Conservation (phyloP, 176 grass and related monocot species). For the Saccharum spontaneum region DNA sequence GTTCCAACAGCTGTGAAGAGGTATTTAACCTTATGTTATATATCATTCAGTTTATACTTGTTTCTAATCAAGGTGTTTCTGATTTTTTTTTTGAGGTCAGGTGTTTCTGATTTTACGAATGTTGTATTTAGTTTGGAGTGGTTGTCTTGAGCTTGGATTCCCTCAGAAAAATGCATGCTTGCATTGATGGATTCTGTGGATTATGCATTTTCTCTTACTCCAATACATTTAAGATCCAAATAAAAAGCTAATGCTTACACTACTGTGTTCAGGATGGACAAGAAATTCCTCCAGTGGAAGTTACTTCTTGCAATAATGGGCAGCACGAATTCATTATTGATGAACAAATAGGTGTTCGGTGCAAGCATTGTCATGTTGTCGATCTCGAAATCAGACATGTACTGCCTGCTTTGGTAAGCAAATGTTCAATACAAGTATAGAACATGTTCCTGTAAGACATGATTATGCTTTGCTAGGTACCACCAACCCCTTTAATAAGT, state of each 20-base stretch:
- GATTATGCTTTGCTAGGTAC: slow-evolving; percentile 1
- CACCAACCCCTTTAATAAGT: not conserved
- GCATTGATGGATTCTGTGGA: not conserved
- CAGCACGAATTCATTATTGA: slow-evolving; percentile 64
- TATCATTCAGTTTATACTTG: not conserved
- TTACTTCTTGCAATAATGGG: slow-evolving; percentile 42
- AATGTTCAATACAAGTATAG: not conserved
- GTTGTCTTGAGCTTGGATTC: slow-evolving; percentile 8
- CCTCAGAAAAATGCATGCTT: not conserved
- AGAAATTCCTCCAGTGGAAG: slow-evolving; percentile 15
- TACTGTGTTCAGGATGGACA: slow-evolving; percentile 26
- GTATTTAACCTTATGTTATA: slow-evolving; percentile 29
- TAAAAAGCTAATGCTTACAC: not conserved
- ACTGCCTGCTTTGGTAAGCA: slow-evolving; percentile 67
- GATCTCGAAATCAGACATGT: slow-evolving; percentile 67
- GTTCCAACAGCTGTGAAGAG: not conserved
- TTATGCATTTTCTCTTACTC: not conserved
- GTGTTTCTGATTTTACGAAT: not conserved
- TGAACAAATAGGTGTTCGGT: slow-evolving; percentile 70
- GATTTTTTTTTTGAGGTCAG: no score
- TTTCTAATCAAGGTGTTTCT: not conserved
- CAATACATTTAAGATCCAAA: not conserved
- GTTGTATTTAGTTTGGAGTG: not conserved
- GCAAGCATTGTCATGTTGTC: slow-evolving; percentile 60
- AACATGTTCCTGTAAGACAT: not conserved